Percentiles rank a stretch among this genome's conserved stretches.
phyloP scores from a whole-genome alignment of 2,329 filamentous ascomycete genomes.

The Balansia obtecta region DNA sequence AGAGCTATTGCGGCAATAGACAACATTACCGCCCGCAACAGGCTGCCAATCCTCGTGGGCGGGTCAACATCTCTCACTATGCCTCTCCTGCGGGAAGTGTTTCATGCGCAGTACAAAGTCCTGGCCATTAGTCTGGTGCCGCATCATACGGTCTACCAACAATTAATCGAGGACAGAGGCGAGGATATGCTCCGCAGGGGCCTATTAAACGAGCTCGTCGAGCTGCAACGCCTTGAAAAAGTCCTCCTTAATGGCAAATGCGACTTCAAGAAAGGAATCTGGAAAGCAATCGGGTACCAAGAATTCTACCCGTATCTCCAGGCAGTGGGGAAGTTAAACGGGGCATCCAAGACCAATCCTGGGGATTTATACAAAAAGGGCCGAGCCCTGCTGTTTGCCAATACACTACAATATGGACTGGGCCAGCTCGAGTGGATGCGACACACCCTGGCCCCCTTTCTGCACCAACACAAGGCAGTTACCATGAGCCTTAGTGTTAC shows the following conservation, averaged over 20 bases:
- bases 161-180: background rate
- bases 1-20: background rate
- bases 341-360: background rate
- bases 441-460: background rate
- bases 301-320: background rate
- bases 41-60: background rate
- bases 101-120: background rate
- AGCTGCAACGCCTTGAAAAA: background rate
- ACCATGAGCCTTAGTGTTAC: background rate
- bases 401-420: constrained; percentile 1
- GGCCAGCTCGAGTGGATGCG: constrained; percentile 2
- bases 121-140: background rate
- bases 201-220: background rate
- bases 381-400: background rate
- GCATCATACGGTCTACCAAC: background rate
- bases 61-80: constrained; percentile 2
- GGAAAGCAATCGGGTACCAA: background rate
- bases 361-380: background rate
- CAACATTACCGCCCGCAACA: background rate
- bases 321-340: background rate
- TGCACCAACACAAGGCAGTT: background rate
- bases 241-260: background rate
- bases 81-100: background rate
- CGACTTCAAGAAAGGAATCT: background rate
- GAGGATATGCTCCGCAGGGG: background rate